These are phyloP conservation scores for Prunus mongolica DNA, from an alignment of 306 rosid species.

Conservation along the genomic window DNA sequence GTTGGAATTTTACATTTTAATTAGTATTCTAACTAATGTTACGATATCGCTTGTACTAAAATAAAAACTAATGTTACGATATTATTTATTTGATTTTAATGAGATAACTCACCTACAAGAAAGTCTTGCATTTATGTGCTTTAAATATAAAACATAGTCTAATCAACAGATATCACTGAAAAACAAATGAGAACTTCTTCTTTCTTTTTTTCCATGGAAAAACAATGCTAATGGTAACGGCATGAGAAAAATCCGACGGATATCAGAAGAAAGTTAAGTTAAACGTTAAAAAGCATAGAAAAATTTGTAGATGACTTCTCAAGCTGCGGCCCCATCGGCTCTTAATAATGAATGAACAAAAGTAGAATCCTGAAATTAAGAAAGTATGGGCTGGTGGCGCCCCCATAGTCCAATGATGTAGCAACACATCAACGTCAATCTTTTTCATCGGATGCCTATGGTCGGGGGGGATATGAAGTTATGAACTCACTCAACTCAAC, in stretches of 20 bases:
- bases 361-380: not conserved
- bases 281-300: not conserved
- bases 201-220: not conserved
- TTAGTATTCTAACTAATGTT: too few species aligned
- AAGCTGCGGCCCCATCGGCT: not conserved
- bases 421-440: constrained; percentile 39
- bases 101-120: too few species aligned
- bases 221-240: not conserved
- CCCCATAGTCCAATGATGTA: constrained; percentile 20
- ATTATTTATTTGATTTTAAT: not conserved
- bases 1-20: too few species aligned
- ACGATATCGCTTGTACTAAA: not conserved
- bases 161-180: not conserved
- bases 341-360: not conserved
- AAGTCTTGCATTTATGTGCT: not conserved
- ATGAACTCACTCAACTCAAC: too few species aligned
- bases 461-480: constrained; percentile 25
- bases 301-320: not conserved
- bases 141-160: not conserved
- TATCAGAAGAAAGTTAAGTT: not conserved
- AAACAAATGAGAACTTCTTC: not conserved
- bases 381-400: constrained; percentile 28
- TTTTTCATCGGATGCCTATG: constrained; percentile 52
- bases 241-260: not conserved
- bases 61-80: not conserved